Conservation (phyloP, 139 green algal species). For the Chlamydomonas applanata region DNA sequence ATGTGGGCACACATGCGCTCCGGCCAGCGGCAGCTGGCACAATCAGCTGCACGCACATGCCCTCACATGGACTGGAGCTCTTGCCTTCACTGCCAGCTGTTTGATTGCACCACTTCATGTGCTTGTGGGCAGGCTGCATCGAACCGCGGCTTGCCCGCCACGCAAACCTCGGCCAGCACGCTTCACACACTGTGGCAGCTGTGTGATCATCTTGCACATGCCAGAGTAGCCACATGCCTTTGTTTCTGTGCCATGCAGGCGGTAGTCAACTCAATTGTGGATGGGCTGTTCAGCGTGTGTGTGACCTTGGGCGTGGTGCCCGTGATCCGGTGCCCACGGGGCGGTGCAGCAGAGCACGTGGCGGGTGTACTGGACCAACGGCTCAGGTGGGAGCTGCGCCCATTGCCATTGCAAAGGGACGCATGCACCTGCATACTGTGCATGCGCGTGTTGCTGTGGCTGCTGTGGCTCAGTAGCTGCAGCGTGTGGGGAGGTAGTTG, state of each 20-base stretch:
- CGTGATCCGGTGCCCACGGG: slow-evolving; percentile 88
- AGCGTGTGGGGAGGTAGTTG: too few species aligned
- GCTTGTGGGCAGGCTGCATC: too few species aligned
- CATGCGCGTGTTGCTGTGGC: too few species aligned
- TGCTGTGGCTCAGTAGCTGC: too few species aligned
- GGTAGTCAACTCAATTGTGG: slow-evolving; percentile 75
- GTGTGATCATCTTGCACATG: neutral
- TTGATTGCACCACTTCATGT: too few species aligned
- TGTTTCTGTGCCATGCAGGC: slow-evolving; percentile 29
- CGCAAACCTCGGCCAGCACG: neutral
- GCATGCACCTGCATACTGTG: too few species aligned
- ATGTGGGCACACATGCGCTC: neutral
- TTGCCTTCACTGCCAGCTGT: neutral
- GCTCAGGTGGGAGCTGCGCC: slow-evolving; percentile 18
- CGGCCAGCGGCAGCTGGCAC: neutral
- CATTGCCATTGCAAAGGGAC: too few species aligned
- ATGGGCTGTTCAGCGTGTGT: slow-evolving; percentile 89
- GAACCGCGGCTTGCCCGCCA: neutral
- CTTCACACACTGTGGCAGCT: neutral
- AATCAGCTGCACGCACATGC: neutral
- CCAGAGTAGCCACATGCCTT: neutral
- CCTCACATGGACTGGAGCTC: neutral
- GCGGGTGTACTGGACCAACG: slow-evolving; percentile 70
- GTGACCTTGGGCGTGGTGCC: slow-evolving; percentile 89
- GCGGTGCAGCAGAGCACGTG: slow-evolving; percentile 93